Base-by-base conservation (phyloP, 2,329 filamentous ascomycete genomes). In the Septoria linicola region DNA sequence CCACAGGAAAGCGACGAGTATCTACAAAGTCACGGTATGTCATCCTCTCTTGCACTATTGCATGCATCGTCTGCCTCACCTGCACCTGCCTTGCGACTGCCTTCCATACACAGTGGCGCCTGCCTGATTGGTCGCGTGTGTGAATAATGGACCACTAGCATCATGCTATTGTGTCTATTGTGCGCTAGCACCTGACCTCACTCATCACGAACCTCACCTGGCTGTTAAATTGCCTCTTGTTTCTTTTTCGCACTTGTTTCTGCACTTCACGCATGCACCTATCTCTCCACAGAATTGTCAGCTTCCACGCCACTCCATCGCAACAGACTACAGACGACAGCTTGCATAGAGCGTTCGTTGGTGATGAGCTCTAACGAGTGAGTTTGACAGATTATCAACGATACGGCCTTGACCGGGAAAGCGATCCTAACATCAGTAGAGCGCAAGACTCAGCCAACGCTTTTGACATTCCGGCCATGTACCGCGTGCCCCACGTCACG, bases 401-500 rank as follows among this genome's bases (percentile, higher is more conserved):
- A 40, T 59, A 49, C 48, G 49, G 39, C 21, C 47, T 49, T 19
- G 55, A 55, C 39, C 42, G 48, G 30, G 35, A 44, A 7, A 37
- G 47, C 44, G 50, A 53, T 40, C 42, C 42, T 43, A 40, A 49
- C 45, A 42, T 53, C 43, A 39, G 39, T 16, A 51, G 53, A 45
- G 44, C 54, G 8, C 48, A 47, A 49, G 57, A 53, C 44, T 23
- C 32, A 16, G 36, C 47, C 43, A 47, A 53, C 49, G 19, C 35
- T 11, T 56, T 60, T 57, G 40, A 58, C 36, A 62, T 68, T 31
- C 63, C 65, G 16, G 44, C 44, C n/a, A 62, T 60, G 53, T 66
- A 66, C 50, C 54, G 60, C 32, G 64, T 63, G 1, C 65, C 64
- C 2, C 57, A 58, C 35, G 58, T 68, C 36, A 43, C 59, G 37